Conservation (phyloP, 2,329 filamentous ascomycete species). For the Scleromitrula shiraiana region DNA sequence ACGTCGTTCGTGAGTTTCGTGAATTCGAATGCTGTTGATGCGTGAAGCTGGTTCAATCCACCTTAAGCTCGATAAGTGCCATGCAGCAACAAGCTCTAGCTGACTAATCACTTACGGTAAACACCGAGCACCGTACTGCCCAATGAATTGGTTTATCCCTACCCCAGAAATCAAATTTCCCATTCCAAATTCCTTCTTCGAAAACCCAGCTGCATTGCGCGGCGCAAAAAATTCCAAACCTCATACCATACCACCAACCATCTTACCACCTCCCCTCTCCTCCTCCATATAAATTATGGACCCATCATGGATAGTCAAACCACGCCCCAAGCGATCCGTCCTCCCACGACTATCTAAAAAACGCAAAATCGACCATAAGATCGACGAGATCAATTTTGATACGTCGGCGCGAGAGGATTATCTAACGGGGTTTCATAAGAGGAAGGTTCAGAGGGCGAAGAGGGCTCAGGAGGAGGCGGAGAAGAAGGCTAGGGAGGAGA, state of each 20-base stretch:
- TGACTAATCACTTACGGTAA: too few relatives aligned
- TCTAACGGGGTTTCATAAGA: constrained; percentile 93
- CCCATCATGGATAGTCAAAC: constrained; percentile 44
- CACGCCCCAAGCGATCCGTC: constrained; percentile 47
- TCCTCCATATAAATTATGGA: too few relatives aligned
- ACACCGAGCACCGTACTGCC: too few relatives aligned
- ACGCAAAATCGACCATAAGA: constrained; percentile 46
- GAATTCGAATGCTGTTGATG: constrained; percentile 8
- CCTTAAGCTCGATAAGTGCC: constrained; percentile 1
- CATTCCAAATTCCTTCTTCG: too few relatives aligned
- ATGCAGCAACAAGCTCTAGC: constrained; percentile 3
- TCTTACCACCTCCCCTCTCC: too few relatives aligned
- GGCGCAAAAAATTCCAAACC: not conserved
- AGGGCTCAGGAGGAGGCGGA: constrained; percentile 74
- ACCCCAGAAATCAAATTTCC: too few relatives aligned
- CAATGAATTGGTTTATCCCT: too few relatives aligned
- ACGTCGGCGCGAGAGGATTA: constrained; percentile 71
- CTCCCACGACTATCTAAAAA: constrained; percentile 58
- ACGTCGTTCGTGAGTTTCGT: not conserved
- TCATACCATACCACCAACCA: constrained; percentile 2
- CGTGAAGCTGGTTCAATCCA: too few relatives aligned
- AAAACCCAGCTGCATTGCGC: too few relatives aligned
- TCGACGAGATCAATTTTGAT: constrained; percentile 85
- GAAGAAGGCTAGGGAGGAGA: constrained; percentile 71
- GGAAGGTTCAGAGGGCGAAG: constrained; percentile 79